Base-by-base conservation (phyloP, 208 protist species). In the Acanthamoeba rhysodes region DNA sequence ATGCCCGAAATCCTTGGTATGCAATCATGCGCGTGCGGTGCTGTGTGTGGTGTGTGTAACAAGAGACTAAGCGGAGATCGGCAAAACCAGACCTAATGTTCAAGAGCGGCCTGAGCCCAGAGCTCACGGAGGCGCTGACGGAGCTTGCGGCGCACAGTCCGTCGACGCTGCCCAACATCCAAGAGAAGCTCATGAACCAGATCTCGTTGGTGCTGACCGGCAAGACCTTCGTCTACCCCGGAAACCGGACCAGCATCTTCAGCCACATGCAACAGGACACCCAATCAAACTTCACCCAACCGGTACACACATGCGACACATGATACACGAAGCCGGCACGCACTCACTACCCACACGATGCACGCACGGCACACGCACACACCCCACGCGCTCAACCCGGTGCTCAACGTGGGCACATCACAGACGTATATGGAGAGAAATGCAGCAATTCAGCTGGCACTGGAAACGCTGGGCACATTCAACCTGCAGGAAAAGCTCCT, bases 401-500 rank as follows among this genome's bases (percentile, higher is more conserved):
- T n/a, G n/a, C n/a, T 45, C 41, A 8, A 45, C 41, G 41, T 45
- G 41, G 41, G 41, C 41, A n/a, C n/a, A 5, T 45, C 41, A 45
- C 41, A 45, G 41, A 45, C 41, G 41, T 45, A 45, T 45, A 45
- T 45, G 41, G 41, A 45, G 41, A 45, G 41, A 45, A 45, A 45
- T 45, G 41, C 41, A 45, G 5, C 41, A 3, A 45, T 45, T 45
- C 41, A 45, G 41, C 93, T 98, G 20, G 97, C 98, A 0, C 95
- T 99, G 24, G 27, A 95, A 2, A 98, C 98, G 22, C 91, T 99
- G 7, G 97, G 97, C 20, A 74, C 74, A 4, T 99, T 99, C 93
- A 97, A 99, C 94, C 97, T 99, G 29, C 48, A 76, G 4, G 96
- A 96, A 20, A 95, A 98, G 80, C 80, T 95, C 20, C 95, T 98